Evolutionary conservation across 1,284 basidiomycete species (phyloP), one percentile per base, ranked within the genome.

Genomic region (Sphagnurus paluster): DNA sequence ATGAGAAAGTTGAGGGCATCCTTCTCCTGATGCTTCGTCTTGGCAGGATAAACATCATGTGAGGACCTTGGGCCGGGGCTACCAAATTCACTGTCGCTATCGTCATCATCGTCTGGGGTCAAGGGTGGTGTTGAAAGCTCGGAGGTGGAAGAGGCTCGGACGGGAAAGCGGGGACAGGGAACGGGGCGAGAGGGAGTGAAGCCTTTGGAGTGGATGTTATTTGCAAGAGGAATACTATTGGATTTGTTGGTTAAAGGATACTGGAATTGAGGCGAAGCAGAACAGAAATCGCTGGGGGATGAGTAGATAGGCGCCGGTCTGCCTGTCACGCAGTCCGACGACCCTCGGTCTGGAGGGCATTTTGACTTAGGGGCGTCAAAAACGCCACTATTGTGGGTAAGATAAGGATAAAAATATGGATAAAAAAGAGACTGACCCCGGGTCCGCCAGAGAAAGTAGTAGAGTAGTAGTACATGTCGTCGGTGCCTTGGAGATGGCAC

Each of bases 291-390:
- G 33, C 20, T 46, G 25, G 68, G 70, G 55, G 66, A 57, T 51
- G 74, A 69, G 58, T 74, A 69, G 53, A 67, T 69, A 63, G 77
- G 72, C 89, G 87, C 78, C 81, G 79, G 78, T 75, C 80, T 77
- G 87, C 79, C 88, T 91, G 84, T 91, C 88, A 91, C 88, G 82
- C 87, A 85, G 78, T 79, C 82, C 77, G 80, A 83, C 87, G 88
- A 91, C 88, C 88, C 89, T 84, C 89, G 64, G 64, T 88, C 84
- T 62, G 87, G 88, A 87, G 88, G 88, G 89, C 89, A 91, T 91
- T 91, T 91, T 57, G 70, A 71, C 62, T 76, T 82, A 62, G 88
- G 86, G 76, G 73, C 75, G 88, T 91, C 89, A 91, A 91, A 91
- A 90, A 72, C 88, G 84, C 88, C 88, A 91, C 88, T 90, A 51